These are phyloP conservation scores for Eimeria necatrix DNA, from an alignment of 169 alveolate species.

Conservation along the genomic window DNA sequence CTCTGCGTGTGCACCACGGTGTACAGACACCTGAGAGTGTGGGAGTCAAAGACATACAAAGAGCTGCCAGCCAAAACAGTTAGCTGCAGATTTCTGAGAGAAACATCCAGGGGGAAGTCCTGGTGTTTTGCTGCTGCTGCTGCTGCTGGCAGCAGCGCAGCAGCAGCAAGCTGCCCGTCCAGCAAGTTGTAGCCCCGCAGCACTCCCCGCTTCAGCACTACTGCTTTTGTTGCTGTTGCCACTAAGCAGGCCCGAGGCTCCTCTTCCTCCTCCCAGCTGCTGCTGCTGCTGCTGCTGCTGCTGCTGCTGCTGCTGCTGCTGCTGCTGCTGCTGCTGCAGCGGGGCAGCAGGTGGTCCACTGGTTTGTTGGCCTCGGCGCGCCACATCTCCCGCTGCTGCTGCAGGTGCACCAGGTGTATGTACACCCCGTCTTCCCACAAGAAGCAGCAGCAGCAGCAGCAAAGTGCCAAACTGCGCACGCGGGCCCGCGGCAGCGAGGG, in stretches of 20 bases:
- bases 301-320: slow-evolving; percentile 7
- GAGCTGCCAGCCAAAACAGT: slow-evolving; percentile 3
- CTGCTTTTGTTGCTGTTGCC: slow-evolving; percentile 3
- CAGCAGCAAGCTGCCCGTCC: background rate
- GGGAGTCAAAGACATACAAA: slow-evolving; percentile 5
- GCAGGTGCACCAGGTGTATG: slow-evolving; percentile 16
- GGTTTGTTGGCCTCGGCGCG: background rate
- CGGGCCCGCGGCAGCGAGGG: background rate
- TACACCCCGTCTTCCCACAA: slow-evolving; percentile 13
- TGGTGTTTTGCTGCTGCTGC: slow-evolving; percentile 20
- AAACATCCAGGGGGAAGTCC: slow-evolving; percentile 12
- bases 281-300: background rate
- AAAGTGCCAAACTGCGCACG: slow-evolving; percentile 8
- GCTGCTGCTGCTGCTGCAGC: background rate
- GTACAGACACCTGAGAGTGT: background rate
- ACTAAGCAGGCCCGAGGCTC: slow-evolving; percentile 6
- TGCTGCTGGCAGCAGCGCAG: background rate
- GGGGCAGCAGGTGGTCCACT: background rate
- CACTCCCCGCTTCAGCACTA: background rate
- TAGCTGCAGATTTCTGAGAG: background rate
- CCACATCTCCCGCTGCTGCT: slow-evolving; percentile 2
- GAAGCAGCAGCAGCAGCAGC: slow-evolving; percentile 45
- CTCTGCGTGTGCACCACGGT: background rate
- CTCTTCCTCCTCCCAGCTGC: background rate
- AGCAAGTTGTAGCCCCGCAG: background rate